A percentile compares a stretch with the other conserved stretches of the same genome.
Evolutionary conservation across 2,329 filamentous ascomycete genomes (phyloP).

Genomic region (Juglanconis oblonga): DNA sequence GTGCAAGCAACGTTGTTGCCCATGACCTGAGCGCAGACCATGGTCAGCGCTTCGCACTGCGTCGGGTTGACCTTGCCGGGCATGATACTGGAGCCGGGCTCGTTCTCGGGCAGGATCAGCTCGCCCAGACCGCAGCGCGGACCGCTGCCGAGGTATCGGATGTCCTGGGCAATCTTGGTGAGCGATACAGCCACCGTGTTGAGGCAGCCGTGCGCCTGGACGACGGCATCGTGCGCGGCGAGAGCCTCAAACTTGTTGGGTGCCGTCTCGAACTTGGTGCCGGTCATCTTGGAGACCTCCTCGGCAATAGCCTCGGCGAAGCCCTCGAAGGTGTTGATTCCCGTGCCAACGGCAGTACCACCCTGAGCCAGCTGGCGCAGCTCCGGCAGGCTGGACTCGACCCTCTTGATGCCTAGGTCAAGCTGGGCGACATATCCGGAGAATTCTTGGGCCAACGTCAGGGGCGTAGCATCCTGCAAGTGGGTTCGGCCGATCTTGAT

Average conservation of each 20-base stretch:
- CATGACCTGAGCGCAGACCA: constrained; percentile 97
- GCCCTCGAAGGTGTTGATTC: constrained; percentile 94
- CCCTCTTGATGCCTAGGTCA: constrained; percentile 82
- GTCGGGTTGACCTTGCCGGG: constrained; percentile 99
- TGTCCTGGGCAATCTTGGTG: constrained; percentile 97
- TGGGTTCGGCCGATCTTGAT: constrained; percentile 99
- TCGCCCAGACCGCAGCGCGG: constrained; percentile 95
- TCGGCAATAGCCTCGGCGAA: constrained; percentile 91
- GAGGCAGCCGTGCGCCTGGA: constrained; percentile 88
- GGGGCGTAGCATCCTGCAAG: constrained; percentile 92
- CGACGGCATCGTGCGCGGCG: constrained; percentile 91
- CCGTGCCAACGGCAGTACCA: constrained; percentile 85
- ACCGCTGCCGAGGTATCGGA: constrained; percentile 93
- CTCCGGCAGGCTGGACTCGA: constrained; percentile 48
- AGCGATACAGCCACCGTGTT: constrained; percentile 91
- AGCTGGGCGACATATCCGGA: constrained; percentile 96
- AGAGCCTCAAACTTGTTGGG: constrained; percentile 99
- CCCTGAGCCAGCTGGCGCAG: constrained; percentile 29
- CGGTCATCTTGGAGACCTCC: constrained; percentile 89
- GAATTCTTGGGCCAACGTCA: constrained; percentile 96
- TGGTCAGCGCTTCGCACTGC: constrained; percentile 95
- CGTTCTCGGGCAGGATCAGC: constrained; percentile 91
- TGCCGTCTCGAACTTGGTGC: constrained; percentile 89
- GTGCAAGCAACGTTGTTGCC: constrained; percentile 93
- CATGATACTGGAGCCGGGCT: constrained; percentile 98